Base-by-base conservation (phyloP, 2,329 filamentous ascomycete genomes). In the Dissoconium aciculare region DNA sequence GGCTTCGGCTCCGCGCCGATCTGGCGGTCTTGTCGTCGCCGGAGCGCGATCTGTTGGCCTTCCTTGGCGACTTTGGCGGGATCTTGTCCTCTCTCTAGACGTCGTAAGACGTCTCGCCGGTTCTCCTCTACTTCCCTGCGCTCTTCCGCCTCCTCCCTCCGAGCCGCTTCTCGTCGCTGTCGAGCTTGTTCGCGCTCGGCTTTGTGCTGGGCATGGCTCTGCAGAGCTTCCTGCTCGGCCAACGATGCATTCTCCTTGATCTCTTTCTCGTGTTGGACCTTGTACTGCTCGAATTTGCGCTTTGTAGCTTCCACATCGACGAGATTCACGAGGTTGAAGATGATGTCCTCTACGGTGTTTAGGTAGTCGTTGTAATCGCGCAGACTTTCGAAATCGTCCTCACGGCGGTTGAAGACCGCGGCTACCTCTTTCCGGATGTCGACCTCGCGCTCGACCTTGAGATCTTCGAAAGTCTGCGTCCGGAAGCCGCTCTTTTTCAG, bases 291-390 rank as follows among this genome's bases (percentile, higher is more conserved):
- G n/a, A 85, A 58, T 31, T 67, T 62, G 25, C 58, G 55, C 46
- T 72, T 64, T 2, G 69, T 74, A 34, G 66, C 69, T n/a, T 74
- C 71, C 1, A 75, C 66, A 36, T 85, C 74, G 26, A 63, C 66
- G 25, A 76, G 74, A 41, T 74, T 67, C 31, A 94, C 77, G 6
- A 98, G 66, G 51, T 94, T 87, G 58, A 85, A 84, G 2, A 85
- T 85, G 38, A 94, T 69, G 42, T 78, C 74, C 61, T 98, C 89
- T 23, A 93, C 82, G 50, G 81, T 75, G 57, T 95, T 83, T 9
- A 98, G 72, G 59, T 95, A 94, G 55, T 94, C 77, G 58, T 98
- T 94, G 63, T 77, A 98, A 50, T 75, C 78, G 26, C 71, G 62
- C 36, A 93, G 66, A 2, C 71, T 74, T 55, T 91, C 79, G 48